Evolutionary conservation across 805 yeast genomes (phyloP).

Genomic region (Starmerella apicola): DNA sequence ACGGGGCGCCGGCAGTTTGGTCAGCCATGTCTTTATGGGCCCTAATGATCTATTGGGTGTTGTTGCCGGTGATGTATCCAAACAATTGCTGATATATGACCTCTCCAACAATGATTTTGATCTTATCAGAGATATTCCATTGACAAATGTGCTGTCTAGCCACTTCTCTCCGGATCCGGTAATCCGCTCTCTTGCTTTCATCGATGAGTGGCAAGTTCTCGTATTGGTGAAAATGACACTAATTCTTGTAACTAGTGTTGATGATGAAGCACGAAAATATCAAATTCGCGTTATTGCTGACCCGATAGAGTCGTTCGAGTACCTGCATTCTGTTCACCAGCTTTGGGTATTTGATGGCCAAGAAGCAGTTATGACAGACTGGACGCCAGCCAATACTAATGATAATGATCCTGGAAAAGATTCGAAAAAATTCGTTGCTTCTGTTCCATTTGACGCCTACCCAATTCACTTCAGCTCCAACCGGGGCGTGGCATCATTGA

Average conservation of each 20-base stretch:
- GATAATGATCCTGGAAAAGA: background rate
- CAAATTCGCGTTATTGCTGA: slow-evolving; percentile 25
- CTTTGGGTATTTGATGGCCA: slow-evolving; percentile 34
- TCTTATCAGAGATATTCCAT: slow-evolving; percentile 26
- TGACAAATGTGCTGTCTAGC: slow-evolving; percentile 28
- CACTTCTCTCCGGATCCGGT: slow-evolving; percentile 24
- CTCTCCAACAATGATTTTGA: slow-evolving; percentile 18
- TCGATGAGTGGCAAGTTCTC: slow-evolving; percentile 19
- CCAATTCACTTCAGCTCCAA: slow-evolving; percentile 38
- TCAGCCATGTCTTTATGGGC: slow-evolving; percentile 23
- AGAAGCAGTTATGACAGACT: slow-evolving; percentile 17
- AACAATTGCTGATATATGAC: slow-evolving; percentile 23
- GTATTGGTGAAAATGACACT: slow-evolving; percentile 31
- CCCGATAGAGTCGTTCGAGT: slow-evolving; percentile 29
- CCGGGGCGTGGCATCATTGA: slow-evolving; percentile 38
- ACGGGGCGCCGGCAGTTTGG: slow-evolving; percentile 23
- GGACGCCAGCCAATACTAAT: slow-evolving; percentile 7
- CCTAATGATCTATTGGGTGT: slow-evolving; percentile 26
- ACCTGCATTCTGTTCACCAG: slow-evolving; percentile 20
- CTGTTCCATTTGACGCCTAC: slow-evolving; percentile 34
- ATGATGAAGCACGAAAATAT: slow-evolving; percentile 15
- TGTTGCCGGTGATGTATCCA: slow-evolving; percentile 21
- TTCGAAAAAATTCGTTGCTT: slow-evolving; percentile 6
- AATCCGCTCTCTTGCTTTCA: slow-evolving; percentile 25
- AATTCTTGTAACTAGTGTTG: slow-evolving; percentile 18